Percentiles rank a stretch among this genome's conserved stretches.
phyloP scores from a whole-genome alignment of 495 filamentous ascomycete genomes.

The Cercophora scortea region DNA sequence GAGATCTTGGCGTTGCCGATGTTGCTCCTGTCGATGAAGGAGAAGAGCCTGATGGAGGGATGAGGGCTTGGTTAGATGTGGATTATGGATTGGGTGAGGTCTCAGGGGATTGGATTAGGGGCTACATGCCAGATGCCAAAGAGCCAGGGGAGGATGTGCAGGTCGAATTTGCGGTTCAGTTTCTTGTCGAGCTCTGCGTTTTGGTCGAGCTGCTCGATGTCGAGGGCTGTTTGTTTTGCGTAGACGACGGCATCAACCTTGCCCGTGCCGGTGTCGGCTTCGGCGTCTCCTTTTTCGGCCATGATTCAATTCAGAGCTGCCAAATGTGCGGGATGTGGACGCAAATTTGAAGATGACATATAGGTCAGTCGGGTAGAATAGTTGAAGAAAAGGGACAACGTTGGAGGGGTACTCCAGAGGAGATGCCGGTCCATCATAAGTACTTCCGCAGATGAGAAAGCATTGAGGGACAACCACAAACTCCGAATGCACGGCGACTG shows the following conservation, averaged over 20 bases:
- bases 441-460: too few relatives aligned
- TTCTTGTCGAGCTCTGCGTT: conserved; percentile 3
- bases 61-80: neutral
- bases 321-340: too few relatives aligned
- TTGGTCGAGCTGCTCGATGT: neutral
- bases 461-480: too few relatives aligned
- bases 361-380: too few relatives aligned
- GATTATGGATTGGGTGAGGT: neutral
- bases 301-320: too few relatives aligned
- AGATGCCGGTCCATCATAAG: too few relatives aligned
- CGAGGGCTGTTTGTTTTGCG: too few relatives aligned
- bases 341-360: too few relatives aligned
- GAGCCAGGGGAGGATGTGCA: conserved; percentile 40
- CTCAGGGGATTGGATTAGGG: neutral
- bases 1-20: conserved; percentile 44
- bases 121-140: conserved; percentile 35
- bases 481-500: too few relatives aligned
- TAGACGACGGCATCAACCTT: neutral
- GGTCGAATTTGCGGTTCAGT: conserved; percentile 22
- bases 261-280: neutral
- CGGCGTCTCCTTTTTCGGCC: neutral
- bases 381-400: too few relatives aligned
- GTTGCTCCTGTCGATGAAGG: conserved; percentile 46
- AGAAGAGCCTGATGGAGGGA: conserved; percentile 23
- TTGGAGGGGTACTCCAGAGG: too few relatives aligned